Evolutionary conservation across 192 early-diverging fungal species (phyloP), one percentile per base, ranked within the genome.

Genomic region (Rhizophagus prolifer): DNA sequence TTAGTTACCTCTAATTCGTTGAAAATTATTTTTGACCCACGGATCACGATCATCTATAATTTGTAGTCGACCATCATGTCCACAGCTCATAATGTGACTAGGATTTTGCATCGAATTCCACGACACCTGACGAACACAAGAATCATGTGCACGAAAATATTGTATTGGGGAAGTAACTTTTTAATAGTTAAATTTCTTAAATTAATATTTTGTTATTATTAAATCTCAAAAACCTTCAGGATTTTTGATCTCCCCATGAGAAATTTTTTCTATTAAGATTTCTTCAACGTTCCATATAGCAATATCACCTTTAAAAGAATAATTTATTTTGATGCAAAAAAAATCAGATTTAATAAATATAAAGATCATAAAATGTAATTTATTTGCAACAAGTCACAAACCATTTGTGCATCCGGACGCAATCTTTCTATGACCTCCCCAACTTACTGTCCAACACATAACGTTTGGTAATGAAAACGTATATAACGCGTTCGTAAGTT

Each of bases 391-490:
- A 44, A 44, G 41, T 2, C 12, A 44, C 41, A 12, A 41, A 50
- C 74, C 75, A 54, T 76, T 76, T 6, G 75, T 76, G 28, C 75
- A 76, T 10, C 75, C 75, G 58, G 50, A 25, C 12, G 75, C 41
- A 59, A 76, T 58, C 25, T 76, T 76, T 23, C 38, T 36, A 58
- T 76, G 64, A 26, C 75, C 75, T 3, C 75, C 75, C 75, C 75
- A 76, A 68, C 66, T 68, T 23, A 76, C 5, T 30, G 75, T 76
- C 64, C 75, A 68, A 76, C 64, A 76, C n/a, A 76, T 25, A 36
- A 47, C 36, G 2, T 68, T 28, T 21, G 75, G 65, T 25, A 76
- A 26, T 10, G 75, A 76, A 9, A 76, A 47, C 16, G 26, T 58
- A 2, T 50, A 58, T 58, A 76, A 58, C 68, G 63, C 46, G 14